Percentiles rank a stretch among this genome's conserved stretches.
phyloP scores from a whole-genome alignment of 805 yeast species.

The Starmerella floris region DNA sequence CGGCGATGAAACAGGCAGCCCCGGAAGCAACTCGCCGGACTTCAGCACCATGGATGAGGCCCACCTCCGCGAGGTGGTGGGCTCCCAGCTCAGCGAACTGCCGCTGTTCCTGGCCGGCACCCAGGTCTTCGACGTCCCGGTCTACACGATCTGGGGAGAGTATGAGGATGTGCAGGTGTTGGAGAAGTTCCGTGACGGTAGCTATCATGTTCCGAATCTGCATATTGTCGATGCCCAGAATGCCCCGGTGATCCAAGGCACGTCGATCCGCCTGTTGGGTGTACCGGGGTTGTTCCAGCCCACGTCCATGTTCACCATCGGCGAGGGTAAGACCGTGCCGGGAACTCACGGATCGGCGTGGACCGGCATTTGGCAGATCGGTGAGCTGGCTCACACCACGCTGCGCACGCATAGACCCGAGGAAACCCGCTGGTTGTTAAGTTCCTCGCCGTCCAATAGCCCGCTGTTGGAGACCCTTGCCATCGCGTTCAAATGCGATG shows the following conservation, averaged over 20 bases:
- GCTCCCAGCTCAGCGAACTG: constrained; percentile 38
- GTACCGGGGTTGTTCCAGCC: constrained; percentile 59
- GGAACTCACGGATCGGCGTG: constrained; percentile 59
- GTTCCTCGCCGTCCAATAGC: constrained; percentile 57
- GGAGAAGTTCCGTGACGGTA: constrained; percentile 45
- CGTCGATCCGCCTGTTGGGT: constrained; percentile 47
- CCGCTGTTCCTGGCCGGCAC: constrained; percentile 36
- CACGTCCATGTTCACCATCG: constrained; percentile 56
- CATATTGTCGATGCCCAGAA: constrained; percentile 43
- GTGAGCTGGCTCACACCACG: constrained; percentile 44
- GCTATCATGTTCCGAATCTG: constrained; percentile 43
- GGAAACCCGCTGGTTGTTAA: constrained; percentile 47
- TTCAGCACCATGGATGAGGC: constrained; percentile 39
- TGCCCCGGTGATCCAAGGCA: constrained; percentile 24
- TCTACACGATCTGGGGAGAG: constrained; percentile 66
- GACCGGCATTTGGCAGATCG: constrained; percentile 60
- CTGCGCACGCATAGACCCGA: constrained; percentile 29
- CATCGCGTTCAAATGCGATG: constrained; percentile 49
- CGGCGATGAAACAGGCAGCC: background rate
- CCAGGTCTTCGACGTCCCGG: constrained; percentile 40
- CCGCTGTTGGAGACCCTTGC: constrained; percentile 58
- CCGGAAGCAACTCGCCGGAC: constrained; percentile 13
- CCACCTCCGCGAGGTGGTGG: constrained; percentile 29
- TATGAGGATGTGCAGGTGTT: constrained; percentile 60
- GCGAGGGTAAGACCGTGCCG: constrained; percentile 38